These are phyloP conservation scores for Phytopythium litorale DNA, from an alignment of 352 stramenopile genomes.

Conservation along the genomic window DNA sequence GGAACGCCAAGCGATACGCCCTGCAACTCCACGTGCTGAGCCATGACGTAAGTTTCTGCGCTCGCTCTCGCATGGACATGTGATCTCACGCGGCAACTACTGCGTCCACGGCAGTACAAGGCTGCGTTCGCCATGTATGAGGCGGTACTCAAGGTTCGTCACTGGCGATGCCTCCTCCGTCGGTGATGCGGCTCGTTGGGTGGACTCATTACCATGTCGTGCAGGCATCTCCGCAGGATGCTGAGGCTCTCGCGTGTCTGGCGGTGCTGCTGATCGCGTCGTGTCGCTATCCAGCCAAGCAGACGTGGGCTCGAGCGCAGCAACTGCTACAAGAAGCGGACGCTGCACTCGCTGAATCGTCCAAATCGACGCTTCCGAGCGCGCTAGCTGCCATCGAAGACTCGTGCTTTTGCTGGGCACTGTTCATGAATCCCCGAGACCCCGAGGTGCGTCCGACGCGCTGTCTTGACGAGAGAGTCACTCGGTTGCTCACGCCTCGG, in stretches of 20 bases:
- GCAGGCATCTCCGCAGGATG: constrained; percentile 31
- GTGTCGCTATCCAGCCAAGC: constrained; percentile 53
- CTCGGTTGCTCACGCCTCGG: not conserved
- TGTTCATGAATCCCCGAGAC: constrained; percentile 49
- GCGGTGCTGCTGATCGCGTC: constrained; percentile 50
- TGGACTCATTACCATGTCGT: not conserved
- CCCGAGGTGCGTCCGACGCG: constrained; percentile 29
- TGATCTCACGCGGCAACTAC: not conserved
- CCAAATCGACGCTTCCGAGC: not conserved
- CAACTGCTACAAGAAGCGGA: constrained; percentile 29
- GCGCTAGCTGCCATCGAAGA: constrained; percentile 38
- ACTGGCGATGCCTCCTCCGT: not conserved
- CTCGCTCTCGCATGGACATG: not conserved
- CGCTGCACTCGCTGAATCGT: constrained; percentile 1
- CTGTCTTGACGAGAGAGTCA: not conserved
- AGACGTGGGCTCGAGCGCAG: constrained; percentile 45
- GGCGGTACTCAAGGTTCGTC: constrained; percentile 39
- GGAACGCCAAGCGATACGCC: constrained; percentile 33
- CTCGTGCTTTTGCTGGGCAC: constrained; percentile 60
- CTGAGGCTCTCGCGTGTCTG: constrained; percentile 38
- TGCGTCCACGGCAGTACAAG: constrained; percentile 39
- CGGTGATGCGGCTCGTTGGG: not conserved
- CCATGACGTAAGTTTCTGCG: constrained; percentile 33
- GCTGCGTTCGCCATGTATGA: constrained; percentile 44
- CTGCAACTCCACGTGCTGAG: constrained; percentile 47